These are phyloP conservation scores for Eimeria praecox DNA, from an alignment of 169 alveolate genomes.

Conservation along the genomic window DNA sequence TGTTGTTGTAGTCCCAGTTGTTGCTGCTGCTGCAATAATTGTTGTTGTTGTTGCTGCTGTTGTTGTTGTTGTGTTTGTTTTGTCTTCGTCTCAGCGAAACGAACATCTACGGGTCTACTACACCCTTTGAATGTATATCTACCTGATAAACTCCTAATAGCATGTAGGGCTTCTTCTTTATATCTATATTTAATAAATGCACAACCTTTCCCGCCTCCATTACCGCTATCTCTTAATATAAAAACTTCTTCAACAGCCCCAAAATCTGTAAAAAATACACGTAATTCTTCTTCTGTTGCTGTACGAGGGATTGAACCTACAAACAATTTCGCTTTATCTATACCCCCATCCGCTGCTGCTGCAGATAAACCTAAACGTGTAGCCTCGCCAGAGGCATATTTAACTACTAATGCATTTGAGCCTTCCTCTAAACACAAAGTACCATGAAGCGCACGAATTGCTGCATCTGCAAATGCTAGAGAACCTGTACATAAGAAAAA, in stretches of 20 bases:
- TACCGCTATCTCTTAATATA: slow-evolving; percentile 90
- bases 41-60: slow-evolving; percentile 49
- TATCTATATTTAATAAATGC: slow-evolving; percentile 93
- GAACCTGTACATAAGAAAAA: slow-evolving; percentile 93
- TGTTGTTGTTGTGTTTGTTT: slow-evolving; percentile 59
- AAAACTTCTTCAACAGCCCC: slow-evolving; percentile 93
- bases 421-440: slow-evolving; percentile 89
- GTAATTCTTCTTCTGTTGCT: slow-evolving; percentile 90
- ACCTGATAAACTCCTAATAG: slow-evolving; percentile 90
- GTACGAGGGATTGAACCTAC: slow-evolving; percentile 94
- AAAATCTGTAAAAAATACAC: slow-evolving; percentile 89
- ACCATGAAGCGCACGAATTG: slow-evolving; percentile 92
- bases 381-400: slow-evolving; percentile 94
- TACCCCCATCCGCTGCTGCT: slow-evolving; percentile 86
- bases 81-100: slow-evolving; percentile 92
- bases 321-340: slow-evolving; percentile 93
- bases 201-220: slow-evolving; percentile 93
- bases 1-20: slow-evolving; percentile 1
- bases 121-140: slow-evolving; percentile 90
- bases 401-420: slow-evolving; percentile 92
- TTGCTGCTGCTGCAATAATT: slow-evolving; percentile 36
- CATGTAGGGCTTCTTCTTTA: slow-evolving; percentile 94
- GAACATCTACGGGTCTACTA: slow-evolving; percentile 92
- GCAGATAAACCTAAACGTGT: slow-evolving; percentile 88
- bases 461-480: slow-evolving; percentile 94